Conservation (phyloP, 345 rosid species). For the Hirschfeldia incana region DNA sequence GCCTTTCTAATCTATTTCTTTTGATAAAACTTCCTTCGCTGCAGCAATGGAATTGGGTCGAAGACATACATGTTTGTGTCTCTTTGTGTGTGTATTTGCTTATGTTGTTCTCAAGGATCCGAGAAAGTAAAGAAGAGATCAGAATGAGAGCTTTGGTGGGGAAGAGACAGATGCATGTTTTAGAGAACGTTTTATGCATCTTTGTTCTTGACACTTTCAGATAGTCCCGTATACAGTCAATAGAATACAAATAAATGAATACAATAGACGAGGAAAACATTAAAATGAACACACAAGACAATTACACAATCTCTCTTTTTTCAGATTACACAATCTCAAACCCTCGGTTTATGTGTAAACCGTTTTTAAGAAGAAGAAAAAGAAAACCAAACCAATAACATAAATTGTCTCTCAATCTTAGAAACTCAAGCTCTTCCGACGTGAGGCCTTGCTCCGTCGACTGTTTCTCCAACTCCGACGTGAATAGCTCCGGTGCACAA, state of each 20-base stretch:
- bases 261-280: not conserved
- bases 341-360: slow-evolving; percentile 7
- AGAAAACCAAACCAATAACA: slow-evolving; percentile 8
- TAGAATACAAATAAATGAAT: not conserved
- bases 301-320: not conserved
- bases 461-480: slow-evolving; percentile 46
- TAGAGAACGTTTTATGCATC: too few species aligned
- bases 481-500: slow-evolving; percentile 68
- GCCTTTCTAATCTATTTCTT: too few species aligned
- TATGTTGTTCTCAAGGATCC: too few species aligned
- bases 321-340: slow-evolving; percentile 5
- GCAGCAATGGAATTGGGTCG: too few species aligned
- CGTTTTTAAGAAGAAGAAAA: not conserved
- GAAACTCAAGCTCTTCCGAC: slow-evolving; percentile 44
- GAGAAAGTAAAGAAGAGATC: too few species aligned
- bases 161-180: too few species aligned
- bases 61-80: too few species aligned
- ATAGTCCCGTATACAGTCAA: not conserved
- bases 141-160: too few species aligned
- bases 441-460: not conserved
- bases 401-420: not conserved
- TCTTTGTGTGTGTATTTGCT: too few species aligned
- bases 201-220: not conserved
- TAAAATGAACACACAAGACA: not conserved
- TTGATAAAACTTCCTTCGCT: too few species aligned